Evolutionary conservation across 2,329 filamentous ascomycete genomes (phyloP), one percentile per base, ranked within the genome.

Genomic region (Ophiocordyceps sinensis): DNA sequence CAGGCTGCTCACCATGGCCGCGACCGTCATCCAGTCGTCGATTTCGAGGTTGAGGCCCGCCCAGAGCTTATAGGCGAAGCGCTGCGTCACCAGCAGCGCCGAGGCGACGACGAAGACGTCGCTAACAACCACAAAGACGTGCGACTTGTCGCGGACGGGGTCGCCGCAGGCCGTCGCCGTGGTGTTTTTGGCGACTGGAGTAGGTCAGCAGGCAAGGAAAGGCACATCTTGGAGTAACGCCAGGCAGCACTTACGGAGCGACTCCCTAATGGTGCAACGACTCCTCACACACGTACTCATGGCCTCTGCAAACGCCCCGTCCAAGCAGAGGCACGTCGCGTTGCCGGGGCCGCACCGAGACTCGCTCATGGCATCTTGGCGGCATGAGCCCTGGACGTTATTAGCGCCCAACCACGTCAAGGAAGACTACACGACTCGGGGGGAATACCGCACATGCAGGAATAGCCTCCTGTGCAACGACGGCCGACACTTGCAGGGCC

Each of bases 41-140:
- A 62, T 45, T 0, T 56, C 62, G 12, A 67, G 56, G 0, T 53
- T 51, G 0, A 59, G 42, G 28, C 58, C 61, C 3, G 53, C 47
- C 9, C 44, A 59, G 14, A 64, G 42, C 41, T 58, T 61, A 34
- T 52, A 60, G 2, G 45, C 51, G 7, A 70, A 57, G 17, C 70
- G 64, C 11, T 67, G 53, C 2, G 63, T 41, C 13, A 70, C 53
- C 41, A 68, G 67, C 17, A 61, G 44, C 39, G 50, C 58, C 2
- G 62, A 58, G 4, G 68, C 48, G 5, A 55, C 49, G 28, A 55
- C 57, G 10, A 65, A 49, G 44, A 47, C 29, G 47, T 59, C 49
- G 44, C 54, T 52, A 2, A 67, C 51, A 36, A 51, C 53, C 6
- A 60, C 47, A 38, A 64, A 56, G 19, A 57, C 46, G 17, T 34